These are phyloP conservation scores for Alternaria arborescens DNA, from an alignment of 2,329 filamentous ascomycete species.

Conservation along the genomic window DNA sequence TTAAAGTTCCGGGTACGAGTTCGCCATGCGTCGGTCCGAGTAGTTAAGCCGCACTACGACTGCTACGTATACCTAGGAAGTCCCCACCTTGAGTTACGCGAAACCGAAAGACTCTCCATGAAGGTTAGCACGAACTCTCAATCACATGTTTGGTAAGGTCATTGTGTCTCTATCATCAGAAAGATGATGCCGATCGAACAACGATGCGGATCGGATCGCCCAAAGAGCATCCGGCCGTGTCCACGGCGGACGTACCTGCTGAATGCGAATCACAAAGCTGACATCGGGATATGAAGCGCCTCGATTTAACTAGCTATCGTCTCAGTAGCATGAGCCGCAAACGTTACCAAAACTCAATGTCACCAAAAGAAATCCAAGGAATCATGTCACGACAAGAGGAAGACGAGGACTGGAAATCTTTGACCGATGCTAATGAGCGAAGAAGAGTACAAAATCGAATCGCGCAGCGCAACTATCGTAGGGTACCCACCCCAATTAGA, in stretches of 20 bases:
- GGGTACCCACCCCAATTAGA: background rate
- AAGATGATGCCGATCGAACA: background rate
- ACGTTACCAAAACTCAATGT: background rate
- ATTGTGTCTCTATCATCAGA: background rate
- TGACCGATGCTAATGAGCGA: conserved; percentile 11
- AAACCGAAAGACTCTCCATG: background rate
- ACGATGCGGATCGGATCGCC: background rate
- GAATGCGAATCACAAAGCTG: background rate
- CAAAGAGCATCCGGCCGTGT: background rate
- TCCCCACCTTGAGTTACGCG: background rate
- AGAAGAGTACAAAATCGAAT: conserved; percentile 13
- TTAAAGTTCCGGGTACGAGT: background rate
- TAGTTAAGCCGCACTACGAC: background rate
- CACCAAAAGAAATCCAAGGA: background rate
- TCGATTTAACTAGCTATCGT: background rate
- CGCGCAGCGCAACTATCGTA: conserved; percentile 13
- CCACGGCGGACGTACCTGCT: background rate
- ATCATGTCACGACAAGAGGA: background rate
- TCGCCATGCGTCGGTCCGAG: background rate
- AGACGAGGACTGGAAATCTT: conserved; percentile 6
- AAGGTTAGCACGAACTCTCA: background rate
- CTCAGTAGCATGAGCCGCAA: background rate
- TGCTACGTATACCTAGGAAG: background rate
- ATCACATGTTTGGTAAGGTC: background rate
- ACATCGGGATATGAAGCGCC: background rate